A percentile compares a stretch with the other conserved stretches of the same genome.
Evolutionary conservation across 2,329 filamentous ascomycete genomes (phyloP).

Genomic region (Alternaria triticimaculans): DNA sequence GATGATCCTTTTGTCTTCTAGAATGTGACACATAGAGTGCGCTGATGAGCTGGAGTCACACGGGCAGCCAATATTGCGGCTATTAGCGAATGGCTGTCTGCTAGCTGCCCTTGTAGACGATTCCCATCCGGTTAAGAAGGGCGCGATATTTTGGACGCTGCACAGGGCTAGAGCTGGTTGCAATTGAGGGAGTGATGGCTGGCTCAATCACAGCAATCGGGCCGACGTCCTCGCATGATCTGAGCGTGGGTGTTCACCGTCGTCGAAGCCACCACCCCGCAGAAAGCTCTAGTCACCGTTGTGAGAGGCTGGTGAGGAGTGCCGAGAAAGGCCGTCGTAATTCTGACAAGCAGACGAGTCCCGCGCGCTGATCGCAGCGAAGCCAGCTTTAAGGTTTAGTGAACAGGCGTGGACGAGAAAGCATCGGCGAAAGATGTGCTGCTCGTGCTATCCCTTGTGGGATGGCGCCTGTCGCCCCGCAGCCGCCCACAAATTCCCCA

Average conservation of each 20-base stretch:
- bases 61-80: conserved; percentile 17
- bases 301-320: conserved; percentile 9
- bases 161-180: not conserved
- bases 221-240: conserved; percentile 1
- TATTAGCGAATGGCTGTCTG: conserved; percentile 20
- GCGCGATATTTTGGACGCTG: not conserved
- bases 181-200: not conserved
- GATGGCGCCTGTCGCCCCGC: conserved; percentile 29
- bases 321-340: conserved; percentile 12
- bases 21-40: conserved; percentile 35
- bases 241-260: conserved; percentile 9
- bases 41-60: conserved; percentile 18
- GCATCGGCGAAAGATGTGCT: conserved; percentile 31
- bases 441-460: conserved; percentile 20
- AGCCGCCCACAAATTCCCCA: conserved; percentile 24
- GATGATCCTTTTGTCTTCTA: conserved; percentile 26
- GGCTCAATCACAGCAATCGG: conserved; percentile 1
- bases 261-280: conserved; percentile 16
- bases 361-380: conserved; percentile 25
- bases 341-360: conserved; percentile 8
- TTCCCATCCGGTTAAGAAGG: not conserved
- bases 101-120: conserved; percentile 2
- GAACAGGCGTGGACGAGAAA: conserved; percentile 37
- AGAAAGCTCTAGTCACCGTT: not conserved
- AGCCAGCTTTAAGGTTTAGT: conserved; percentile 25